Evolutionary conservation across 2,329 filamentous ascomycete species (phyloP), one percentile per base, ranked within the genome.

Genomic region (Penicillium sp.): DNA sequence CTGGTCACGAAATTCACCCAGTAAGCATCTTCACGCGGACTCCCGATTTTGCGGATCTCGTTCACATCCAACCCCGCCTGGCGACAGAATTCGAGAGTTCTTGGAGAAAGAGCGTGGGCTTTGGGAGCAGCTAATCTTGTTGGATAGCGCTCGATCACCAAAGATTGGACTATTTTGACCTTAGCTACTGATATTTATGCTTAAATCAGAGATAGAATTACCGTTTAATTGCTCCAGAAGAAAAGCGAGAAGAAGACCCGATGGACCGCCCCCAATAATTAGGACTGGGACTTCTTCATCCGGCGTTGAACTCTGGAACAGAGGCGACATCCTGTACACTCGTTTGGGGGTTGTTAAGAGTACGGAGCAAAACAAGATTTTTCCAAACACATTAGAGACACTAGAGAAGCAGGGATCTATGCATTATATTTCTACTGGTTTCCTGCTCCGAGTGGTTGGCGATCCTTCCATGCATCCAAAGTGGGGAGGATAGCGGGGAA

Each of bases 1-100:
- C 67, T 74, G 1, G 73, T 76, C 10, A 76, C 58, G 44, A 77
- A 76, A 51, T 75, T 75, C 9, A 76, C 73, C 72, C 72, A 77
- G 49, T 65, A 72, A 0, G 72, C 73, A 63, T 77, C 73, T 16
- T 53, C 10, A 8, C 59, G 61, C 1, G 11, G 23, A 9, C 55
- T 52, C 49, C 63, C 57, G 55, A 67, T 9, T 54, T 55, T 10
- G 60, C 64, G 60, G 21, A 67, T 65, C 9, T 56, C 55, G 24
- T 64, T 65, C 8, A 66, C 61, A 23, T 66, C 66, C 2, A 70
- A 48, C 3, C 63, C 59, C 26, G 63, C 67, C 31, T 69, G 66
- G 13, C 64, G 66, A 31, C 63, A 67, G 33, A 70, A 24, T 52
- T 69, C 67, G 2, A 71, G 58, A 8, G 66, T 66, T n/a, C 67